These are phyloP conservation scores for Auricularia sp. DNA, from an alignment of 768 basidiomycete genomes.

Conservation along the genomic window DNA sequence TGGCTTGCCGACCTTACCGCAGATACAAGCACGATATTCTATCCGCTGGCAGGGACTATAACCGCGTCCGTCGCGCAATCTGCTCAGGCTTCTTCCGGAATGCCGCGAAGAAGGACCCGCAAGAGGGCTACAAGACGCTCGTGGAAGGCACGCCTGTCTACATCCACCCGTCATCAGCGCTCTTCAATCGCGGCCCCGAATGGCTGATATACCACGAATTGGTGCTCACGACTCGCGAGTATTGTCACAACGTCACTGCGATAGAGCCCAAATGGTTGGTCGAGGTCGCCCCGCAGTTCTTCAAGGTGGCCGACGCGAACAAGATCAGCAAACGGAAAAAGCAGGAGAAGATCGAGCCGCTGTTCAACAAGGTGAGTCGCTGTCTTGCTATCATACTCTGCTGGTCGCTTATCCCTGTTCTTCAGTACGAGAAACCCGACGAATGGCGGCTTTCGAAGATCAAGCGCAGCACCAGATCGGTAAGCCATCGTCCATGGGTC, in stretches of 20 bases:
- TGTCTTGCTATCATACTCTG: neutral
- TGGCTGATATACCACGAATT: constrained; percentile 95
- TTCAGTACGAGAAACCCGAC: constrained; percentile 75
- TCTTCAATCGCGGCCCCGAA: constrained; percentile 95
- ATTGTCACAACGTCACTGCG: constrained; percentile 86
- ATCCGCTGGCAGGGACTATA: constrained; percentile 87
- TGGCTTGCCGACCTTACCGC: neutral
- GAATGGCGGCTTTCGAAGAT: constrained; percentile 92
- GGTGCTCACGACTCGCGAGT: constrained; percentile 92
- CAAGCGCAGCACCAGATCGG: constrained; percentile 82
- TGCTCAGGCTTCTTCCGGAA: constrained; percentile 97
- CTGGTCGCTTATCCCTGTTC: constrained; percentile 4
- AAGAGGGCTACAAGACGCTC: constrained; percentile 96
- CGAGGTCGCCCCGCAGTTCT: constrained; percentile 96
- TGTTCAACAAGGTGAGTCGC: constrained; percentile 70
- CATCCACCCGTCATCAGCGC: constrained; percentile 91
- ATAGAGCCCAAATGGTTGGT: constrained; percentile 98
- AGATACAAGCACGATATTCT: constrained; percentile 97
- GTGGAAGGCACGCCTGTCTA: constrained; percentile 98
- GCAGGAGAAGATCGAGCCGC: constrained; percentile 93
- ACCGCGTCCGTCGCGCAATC: constrained; percentile 86
- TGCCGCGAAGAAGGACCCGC: constrained; percentile 96
- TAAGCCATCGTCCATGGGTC: constrained; percentile 21
- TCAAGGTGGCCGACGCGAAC: constrained; percentile 95
- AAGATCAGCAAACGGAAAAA: constrained; percentile 95